Evolutionary conservation across 306 rosid species (phyloP), one percentile per base, ranked within the genome.

Genomic region (Sesbania bispinosa): DNA sequence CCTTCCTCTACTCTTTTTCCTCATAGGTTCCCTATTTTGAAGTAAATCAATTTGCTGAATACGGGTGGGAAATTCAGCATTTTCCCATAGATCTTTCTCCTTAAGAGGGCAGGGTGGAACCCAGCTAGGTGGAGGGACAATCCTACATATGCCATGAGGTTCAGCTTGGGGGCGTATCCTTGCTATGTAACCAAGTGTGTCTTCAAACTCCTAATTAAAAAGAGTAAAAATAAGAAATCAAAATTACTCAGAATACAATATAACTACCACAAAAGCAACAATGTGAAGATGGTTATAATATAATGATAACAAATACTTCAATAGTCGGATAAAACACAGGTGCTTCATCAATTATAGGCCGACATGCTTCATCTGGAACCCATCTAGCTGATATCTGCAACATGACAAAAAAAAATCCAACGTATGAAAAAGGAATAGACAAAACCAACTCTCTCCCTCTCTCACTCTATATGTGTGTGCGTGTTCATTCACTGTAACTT

Each of bases 11-110:
- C 61, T 83, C 71, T 89, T 94, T 89, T 91, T 94, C 82, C 78
- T 89, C 91, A 94, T 94, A 33, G 99, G 94, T 76, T 89, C 97
- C 81, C 99, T 89, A 76, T 94, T 94, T 71, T 91, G 99, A 67
- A 94, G 97, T 80, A 91, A 86, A 83, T 94, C 99, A 61, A 94
- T 86, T 62, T 75, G 88, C 84, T 94, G 99, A 79, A 84, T 75
- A 29, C 99, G 96, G 5, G 99, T 89, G 15, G 99, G 77, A 84
- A 94, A 94, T 48, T 75, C 83, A 27, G 90, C 84, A 71, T 71
- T 70, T 66, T 94, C 96, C 97, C 99, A 94, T 38, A 75, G 6
- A 24, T 64, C 51, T 80, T 85, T 88, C 85, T 91, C 93, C 86
- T 83, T 91, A n/a, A 94, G 96, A 79, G 86, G 87, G 80, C 96